phyloP scores from a whole-genome alignment of 345 rosid genomes.

The Gossypium arboreum region DNA sequence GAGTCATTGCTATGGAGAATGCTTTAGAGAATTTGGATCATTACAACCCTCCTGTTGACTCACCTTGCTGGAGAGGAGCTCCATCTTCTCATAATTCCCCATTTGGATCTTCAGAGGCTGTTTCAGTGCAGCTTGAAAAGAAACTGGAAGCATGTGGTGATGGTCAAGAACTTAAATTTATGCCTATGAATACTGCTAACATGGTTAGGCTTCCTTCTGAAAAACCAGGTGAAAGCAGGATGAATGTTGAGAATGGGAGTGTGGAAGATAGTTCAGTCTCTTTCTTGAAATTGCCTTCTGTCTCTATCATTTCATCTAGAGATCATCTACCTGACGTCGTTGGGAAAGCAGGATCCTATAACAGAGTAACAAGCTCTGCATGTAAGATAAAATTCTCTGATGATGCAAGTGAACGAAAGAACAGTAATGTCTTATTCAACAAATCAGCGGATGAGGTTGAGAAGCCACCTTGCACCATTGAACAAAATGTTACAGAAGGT shows the following conservation, averaged over 20 bases:
- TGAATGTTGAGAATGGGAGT: slow-evolving; percentile 15
- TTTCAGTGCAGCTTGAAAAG: slow-evolving; percentile 25
- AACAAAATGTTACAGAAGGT: slow-evolving; percentile 24
- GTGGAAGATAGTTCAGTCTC: slow-evolving; percentile 18
- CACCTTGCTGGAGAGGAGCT: slow-evolving; percentile 60
- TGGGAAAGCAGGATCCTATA: slow-evolving; percentile 19
- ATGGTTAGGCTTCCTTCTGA: slow-evolving; percentile 24
- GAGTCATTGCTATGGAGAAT: slow-evolving; percentile 31
- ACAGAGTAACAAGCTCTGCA: slow-evolving; percentile 18
- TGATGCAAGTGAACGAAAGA: slow-evolving; percentile 20
- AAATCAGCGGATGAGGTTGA: slow-evolving; percentile 26
- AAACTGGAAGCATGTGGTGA: slow-evolving; percentile 32
- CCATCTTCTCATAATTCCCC: slow-evolving; percentile 31
- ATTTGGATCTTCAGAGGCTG: slow-evolving; percentile 27
- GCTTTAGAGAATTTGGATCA: slow-evolving; percentile 40
- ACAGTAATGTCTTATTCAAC: slow-evolving; percentile 19
- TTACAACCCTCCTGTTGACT: slow-evolving; percentile 40
- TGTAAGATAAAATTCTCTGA: slow-evolving; percentile 21
- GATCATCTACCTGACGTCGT: slow-evolving; percentile 21
- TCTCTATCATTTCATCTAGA: slow-evolving; percentile 11
- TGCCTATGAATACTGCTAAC: slow-evolving; percentile 20
- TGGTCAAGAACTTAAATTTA: slow-evolving; percentile 31
- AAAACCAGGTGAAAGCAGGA: slow-evolving; percentile 21
- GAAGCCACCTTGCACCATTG: slow-evolving; percentile 23
- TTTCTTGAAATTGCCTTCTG: slow-evolving; percentile 20